These are phyloP conservation scores for Melaleuca alternifolia DNA, from an alignment of 345 rosid species.

Conservation along the genomic window DNA sequence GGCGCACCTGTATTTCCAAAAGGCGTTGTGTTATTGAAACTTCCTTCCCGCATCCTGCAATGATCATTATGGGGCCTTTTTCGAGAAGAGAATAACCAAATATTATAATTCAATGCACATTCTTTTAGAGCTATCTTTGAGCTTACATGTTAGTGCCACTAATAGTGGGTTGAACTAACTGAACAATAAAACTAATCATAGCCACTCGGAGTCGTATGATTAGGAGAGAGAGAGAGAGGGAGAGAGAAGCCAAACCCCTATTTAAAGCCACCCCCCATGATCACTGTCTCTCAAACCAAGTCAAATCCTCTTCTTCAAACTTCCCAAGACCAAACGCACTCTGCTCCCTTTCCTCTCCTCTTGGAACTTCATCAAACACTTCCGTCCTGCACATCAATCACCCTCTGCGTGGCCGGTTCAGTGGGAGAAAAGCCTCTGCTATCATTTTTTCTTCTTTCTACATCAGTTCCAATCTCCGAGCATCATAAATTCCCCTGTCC, in stretches of 20 bases:
- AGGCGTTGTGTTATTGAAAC: not conserved
- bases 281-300: not conserved
- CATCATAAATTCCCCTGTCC: no score
- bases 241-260: conserved; percentile 10
- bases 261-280: conserved; percentile 5
- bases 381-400: not conserved
- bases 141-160: not conserved
- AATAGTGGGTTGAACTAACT: not conserved
- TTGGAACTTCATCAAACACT: not conserved
- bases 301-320: not conserved
- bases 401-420: not conserved
- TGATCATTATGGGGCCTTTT: not conserved
- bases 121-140: not conserved
- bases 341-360: not conserved
- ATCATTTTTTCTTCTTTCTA: no score
- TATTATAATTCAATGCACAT: not conserved
- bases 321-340: not conserved
- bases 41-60: not conserved
- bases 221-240: no score
- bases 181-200: no score
- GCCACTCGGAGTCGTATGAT: no score
- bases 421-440: no score
- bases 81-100: not conserved
- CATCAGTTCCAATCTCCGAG: no score
- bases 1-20: not conserved